These are phyloP conservation scores for Solanum tarijense DNA, from an alignment of 257 asterid genomes.

Conservation along the genomic window DNA sequence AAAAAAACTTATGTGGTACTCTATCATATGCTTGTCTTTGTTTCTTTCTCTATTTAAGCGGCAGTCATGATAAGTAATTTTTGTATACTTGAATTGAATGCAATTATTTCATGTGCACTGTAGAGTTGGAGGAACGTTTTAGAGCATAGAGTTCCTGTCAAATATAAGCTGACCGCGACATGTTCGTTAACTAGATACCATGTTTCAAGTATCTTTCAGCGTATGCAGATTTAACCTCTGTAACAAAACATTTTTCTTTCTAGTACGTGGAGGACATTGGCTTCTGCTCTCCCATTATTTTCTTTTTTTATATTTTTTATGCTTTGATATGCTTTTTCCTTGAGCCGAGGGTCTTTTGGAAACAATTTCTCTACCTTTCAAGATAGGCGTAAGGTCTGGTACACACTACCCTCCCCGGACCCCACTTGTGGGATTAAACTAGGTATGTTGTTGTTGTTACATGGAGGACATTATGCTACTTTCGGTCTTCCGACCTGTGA, in stretches of 20 bases:
- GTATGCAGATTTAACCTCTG: not conserved
- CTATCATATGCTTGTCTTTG: not conserved
- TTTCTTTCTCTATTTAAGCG: not conserved
- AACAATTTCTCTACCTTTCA: not conserved
- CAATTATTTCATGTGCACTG: not conserved
- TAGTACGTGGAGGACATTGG: not conserved
- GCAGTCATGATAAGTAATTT: not conserved
- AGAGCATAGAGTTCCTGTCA: not conserved
- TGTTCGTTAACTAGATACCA: not conserved
- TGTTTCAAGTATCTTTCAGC: not conserved
- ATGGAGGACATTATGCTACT: not conserved
- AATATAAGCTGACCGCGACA: not conserved
- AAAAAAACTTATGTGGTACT: not conserved
- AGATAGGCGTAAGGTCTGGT: not conserved
- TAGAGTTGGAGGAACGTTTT: not conserved
- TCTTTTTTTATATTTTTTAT: no score
- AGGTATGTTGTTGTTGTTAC: not conserved
- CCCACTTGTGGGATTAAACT: not conserved
- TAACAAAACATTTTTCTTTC: not conserved
- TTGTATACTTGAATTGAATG: not conserved
- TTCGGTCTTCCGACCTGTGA: not conserved
- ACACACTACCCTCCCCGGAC: not conserved
- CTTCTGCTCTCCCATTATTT: not conserved
- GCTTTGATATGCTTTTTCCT: not conserved
- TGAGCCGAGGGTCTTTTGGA: not conserved